Conservation (phyloP, 108 stramenopile genomes). For the Pseudonitzschia pungens region DNA sequence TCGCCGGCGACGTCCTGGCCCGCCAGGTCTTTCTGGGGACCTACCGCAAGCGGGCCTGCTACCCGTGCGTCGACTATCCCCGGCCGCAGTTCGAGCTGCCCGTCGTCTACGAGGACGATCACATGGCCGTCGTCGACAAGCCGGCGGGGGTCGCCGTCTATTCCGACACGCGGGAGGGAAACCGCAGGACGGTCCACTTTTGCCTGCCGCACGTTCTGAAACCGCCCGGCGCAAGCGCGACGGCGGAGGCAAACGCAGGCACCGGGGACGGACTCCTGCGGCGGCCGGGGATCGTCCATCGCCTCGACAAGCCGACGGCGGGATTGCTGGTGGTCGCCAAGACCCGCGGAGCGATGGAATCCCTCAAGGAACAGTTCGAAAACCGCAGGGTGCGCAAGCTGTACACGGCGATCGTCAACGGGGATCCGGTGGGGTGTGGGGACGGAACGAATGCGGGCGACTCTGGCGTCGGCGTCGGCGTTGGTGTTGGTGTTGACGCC, state of each 20-base stretch:
- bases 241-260: too few relatives aligned
- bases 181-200: conserved; percentile 12
- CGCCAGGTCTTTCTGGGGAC: conserved; percentile 43
- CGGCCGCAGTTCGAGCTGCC: conserved; percentile 33
- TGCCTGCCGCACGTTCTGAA: conserved; percentile 48
- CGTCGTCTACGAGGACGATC: conserved; percentile 65
- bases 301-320: conserved; percentile 71
- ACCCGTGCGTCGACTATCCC: conserved; percentile 18
- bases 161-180: conserved; percentile 36
- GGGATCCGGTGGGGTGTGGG: conserved; percentile 40
- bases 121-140: conserved; percentile 61
- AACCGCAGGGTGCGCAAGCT: conserved; percentile 41
- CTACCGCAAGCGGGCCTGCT: conserved; percentile 20
- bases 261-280: conserved; percentile 28
- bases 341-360: conserved; percentile 44
- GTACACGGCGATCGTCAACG: conserved; percentile 72
- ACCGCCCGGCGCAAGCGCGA: too few relatives aligned
- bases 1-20: conserved; percentile 55
- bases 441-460: conserved; percentile 43
- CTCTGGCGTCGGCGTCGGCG: conserved; percentile 37
- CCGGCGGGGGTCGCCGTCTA: conserved; percentile 71
- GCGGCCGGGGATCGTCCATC: conserved; percentile 74
- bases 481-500: conserved; percentile 12
- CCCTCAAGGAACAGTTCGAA: conserved; percentile 43
- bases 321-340: conserved; percentile 68